phyloP scores from a whole-genome alignment of 2,329 filamentous ascomycete species.

The Phialocephala subalpina region DNA sequence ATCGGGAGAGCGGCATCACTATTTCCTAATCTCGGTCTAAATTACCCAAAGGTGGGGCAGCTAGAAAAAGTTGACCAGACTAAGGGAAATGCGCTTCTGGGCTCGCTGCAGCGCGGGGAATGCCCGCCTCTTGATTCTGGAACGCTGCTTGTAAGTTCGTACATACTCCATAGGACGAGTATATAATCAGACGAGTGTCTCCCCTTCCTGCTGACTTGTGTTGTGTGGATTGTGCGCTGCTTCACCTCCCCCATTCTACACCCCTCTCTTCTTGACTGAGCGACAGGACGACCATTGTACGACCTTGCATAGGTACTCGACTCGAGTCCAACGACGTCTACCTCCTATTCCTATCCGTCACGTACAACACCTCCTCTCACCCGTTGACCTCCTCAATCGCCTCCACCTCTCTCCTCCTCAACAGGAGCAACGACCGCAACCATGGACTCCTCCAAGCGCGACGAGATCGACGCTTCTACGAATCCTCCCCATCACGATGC shows the following conservation, averaged over 20 bases:
- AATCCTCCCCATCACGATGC: slow-evolving; percentile 13
- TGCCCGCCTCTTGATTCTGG: not conserved
- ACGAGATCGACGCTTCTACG: slow-evolving; percentile 12
- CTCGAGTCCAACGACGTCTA: not conserved
- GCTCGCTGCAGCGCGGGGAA: not conserved
- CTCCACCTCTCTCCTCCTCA: not conserved
- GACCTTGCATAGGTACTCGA: not conserved
- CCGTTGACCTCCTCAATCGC: no score
- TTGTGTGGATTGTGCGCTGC: not conserved
- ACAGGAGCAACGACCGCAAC: not conserved
- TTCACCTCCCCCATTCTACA: not conserved
- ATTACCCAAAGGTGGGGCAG: not conserved
- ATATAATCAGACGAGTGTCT: slow-evolving; percentile 8
- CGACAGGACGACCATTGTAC: not conserved
- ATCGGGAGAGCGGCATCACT: slow-evolving; percentile 2
- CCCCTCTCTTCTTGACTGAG: not conserved
- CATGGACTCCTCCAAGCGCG: slow-evolving; percentile 22
- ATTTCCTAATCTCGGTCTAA: slow-evolving; percentile 11
- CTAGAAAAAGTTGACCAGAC: not conserved
- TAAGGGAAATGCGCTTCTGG: not conserved
- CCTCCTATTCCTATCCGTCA: not conserved
- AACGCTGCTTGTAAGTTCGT: not conserved
- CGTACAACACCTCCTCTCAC: not conserved
- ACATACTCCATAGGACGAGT: not conserved
- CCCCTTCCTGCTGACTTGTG: not conserved